Evolutionary conservation across 225 moss, liverwort and hornwort species (phyloP).

Genomic region (Marchantia paleacea): DNA sequence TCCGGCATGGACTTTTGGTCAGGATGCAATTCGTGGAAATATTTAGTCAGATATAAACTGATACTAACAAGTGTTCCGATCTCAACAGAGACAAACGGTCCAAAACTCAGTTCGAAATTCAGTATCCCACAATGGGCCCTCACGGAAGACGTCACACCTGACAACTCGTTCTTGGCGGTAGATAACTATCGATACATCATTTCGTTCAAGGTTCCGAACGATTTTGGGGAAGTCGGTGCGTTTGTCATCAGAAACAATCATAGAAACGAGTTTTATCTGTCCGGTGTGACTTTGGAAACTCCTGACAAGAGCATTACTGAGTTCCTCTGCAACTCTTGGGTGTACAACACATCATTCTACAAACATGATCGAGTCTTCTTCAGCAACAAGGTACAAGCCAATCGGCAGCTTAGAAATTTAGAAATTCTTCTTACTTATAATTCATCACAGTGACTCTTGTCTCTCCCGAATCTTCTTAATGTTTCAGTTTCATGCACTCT

Average conservation of each 20-base stretch:
- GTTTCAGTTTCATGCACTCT: background rate
- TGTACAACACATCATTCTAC: constrained; percentile 48
- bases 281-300: constrained; percentile 32
- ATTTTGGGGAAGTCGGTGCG: constrained; percentile 32
- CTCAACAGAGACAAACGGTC: too few species aligned
- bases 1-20: too few species aligned
- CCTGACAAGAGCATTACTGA: constrained; percentile 24
- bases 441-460: too few species aligned
- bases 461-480: too few species aligned
- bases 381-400: constrained; percentile 53
- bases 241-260: constrained; percentile 51
- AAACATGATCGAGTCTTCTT: constrained; percentile 53
- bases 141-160: constrained; percentile 27
- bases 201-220: constrained; percentile 40
- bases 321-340: constrained; percentile 59
- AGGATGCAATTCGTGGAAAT: too few species aligned
- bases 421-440: too few species aligned
- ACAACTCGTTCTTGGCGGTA: constrained; percentile 29
- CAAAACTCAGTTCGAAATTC: background rate
- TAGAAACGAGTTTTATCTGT: constrained; percentile 52
- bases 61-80: too few species aligned
- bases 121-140: background rate
- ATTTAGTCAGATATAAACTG: too few species aligned
- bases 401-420: too few species aligned
- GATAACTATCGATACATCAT: constrained; percentile 40